Percentiles rank a stretch among this genome's conserved stretches.
Conservation (phyloP, 768 basidiomycete genomes). For the Termitomyces heimii region DNA sequence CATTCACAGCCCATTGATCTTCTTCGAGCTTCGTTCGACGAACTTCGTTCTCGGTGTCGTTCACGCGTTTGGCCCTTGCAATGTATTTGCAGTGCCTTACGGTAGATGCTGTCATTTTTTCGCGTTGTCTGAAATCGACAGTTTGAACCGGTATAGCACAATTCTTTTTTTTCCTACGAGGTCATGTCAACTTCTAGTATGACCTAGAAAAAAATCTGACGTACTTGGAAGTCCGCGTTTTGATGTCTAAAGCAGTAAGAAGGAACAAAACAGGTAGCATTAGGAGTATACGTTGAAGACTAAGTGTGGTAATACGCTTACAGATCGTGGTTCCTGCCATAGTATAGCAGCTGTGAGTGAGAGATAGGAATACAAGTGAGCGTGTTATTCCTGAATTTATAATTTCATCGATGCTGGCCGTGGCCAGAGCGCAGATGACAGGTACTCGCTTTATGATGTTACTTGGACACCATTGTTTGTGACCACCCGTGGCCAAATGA, state of each 20-base stretch:
- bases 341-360: background rate
- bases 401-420: background rate
- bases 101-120: background rate
- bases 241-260: background rate
- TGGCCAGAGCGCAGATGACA: background rate
- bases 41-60: background rate
- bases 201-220: too few species aligned
- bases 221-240: background rate
- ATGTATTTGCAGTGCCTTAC: background rate
- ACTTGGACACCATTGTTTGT: background rate
- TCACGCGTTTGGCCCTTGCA: background rate
- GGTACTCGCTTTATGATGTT: background rate
- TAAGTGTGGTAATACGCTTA: background rate
- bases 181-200: background rate
- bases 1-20: conserved; percentile 16
- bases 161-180: background rate
- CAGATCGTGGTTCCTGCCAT: background rate
- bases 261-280: background rate
- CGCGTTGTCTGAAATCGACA: background rate
- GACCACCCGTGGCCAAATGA: background rate
- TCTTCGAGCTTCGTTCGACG: conserved; percentile 8
- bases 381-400: background rate
- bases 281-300: background rate
- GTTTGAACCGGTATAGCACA: background rate
- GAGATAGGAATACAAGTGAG: too few species aligned